Percentiles rank a stretch among this genome's conserved stretches.
These are phyloP conservation scores for Danielia reshetovae DNA, from an alignment of 805 yeast species.

Conservation along the genomic window DNA sequence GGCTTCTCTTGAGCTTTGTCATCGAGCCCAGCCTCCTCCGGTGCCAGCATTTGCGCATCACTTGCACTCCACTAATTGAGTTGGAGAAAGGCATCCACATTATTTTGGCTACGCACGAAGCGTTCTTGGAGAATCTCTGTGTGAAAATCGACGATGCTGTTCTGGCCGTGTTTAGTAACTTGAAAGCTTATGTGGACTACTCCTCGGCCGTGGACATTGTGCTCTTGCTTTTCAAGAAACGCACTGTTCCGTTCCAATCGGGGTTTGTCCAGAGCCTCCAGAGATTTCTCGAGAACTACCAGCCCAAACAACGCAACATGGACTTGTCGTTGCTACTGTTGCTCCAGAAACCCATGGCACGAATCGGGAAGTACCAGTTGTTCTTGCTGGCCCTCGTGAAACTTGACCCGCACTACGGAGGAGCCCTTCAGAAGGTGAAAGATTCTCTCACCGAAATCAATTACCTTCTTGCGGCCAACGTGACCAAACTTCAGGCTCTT, in stretches of 20 bases:
- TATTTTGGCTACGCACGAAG: neutral
- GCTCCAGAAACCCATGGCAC: conserved; percentile 12
- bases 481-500: conserved; percentile 2
- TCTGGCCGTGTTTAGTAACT: too few relatives aligned
- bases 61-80: conserved; percentile 11
- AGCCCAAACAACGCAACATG: conserved; percentile 11
- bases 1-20: conserved; percentile 9
- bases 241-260: conserved; percentile 8
- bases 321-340: conserved; percentile 13
- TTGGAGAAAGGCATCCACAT: conserved; percentile 3
- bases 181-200: conserved; percentile 1
- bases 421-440: too few relatives aligned
- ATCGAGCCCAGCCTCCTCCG: conserved; percentile 10
- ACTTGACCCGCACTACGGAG: conserved; percentile 3
- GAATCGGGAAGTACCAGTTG: conserved; percentile 13
- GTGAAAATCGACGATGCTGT: too few relatives aligned
- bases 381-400: conserved; percentile 8
- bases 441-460: too few relatives aligned
- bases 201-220: neutral
- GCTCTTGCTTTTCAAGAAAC: neutral
- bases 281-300: conserved; percentile 10
- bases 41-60: conserved; percentile 5
- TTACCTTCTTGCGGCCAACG: too few relatives aligned
- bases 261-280: conserved; percentile 9
- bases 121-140: too few relatives aligned